Base-by-base conservation (phyloP, 495 filamentous ascomycete genomes). In the Lepraria neglecta region DNA sequence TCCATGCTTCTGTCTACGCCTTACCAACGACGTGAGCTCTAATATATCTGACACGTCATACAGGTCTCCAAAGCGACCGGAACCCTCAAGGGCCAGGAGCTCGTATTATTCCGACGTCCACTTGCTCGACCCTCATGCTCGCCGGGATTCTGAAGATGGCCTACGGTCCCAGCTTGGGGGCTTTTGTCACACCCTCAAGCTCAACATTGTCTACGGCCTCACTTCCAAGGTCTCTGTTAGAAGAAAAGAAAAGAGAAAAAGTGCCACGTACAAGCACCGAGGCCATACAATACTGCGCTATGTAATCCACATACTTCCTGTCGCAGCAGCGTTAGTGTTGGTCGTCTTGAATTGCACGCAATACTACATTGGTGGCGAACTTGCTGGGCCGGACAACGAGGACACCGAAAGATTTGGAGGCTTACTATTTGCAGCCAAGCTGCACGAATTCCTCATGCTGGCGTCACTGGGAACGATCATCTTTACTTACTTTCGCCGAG, bases 371-470 rank as follows among this genome's bases (percentile, higher is more conserved):
- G 62, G 62, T 38, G 58, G 48, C 27, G 59, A 61, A 45, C 35
- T 61, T n/a, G 59, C 48, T 14, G 59, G 59, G 3, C 9, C n/a
- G 1, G 17, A 4, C 3, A 19, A 24, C 21, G 11, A 51, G 14
- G 59, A 61, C 28, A 19, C 53, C 10, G 59, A 40, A 5, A 60
- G 56, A 14, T 43, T 61, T 19, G 38, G 46, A 31, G 62, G 58
- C 17, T 54, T 63, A 5, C 67, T 65, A 60, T 69, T 70, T 56
- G 68, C 67, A 4, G 64, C 68, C 6, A 70, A 70, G 31, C 30
- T 69, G 40, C 64, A 68, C 52, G 65, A 69, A 56, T 45, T 70
- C n/a, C 57, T 59, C 6, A 69, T 69, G 14, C 45, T 56, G 6
- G 56, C 68, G 9, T 70, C 68, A 3, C 53, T 70, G n/a, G 56